These are phyloP conservation scores for Neopestalotiopsis clavispora DNA, from an alignment of 2,329 filamentous ascomycete species.

Conservation along the genomic window DNA sequence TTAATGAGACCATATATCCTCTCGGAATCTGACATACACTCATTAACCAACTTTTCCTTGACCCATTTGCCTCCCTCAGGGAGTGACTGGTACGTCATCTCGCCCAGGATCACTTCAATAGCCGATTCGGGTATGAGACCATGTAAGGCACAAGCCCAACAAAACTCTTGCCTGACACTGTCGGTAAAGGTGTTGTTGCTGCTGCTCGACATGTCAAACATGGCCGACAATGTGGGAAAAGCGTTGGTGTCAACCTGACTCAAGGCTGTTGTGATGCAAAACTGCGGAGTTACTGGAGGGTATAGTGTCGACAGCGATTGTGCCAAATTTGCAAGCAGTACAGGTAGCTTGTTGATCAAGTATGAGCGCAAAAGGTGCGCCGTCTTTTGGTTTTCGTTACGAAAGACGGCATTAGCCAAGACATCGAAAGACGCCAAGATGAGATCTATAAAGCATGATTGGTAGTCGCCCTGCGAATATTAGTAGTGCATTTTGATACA, in stretches of 20 bases:
- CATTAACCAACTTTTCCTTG: conserved; percentile 78
- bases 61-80: conserved; percentile 75
- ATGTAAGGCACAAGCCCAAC: conserved; percentile 89
- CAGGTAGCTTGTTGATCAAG: conserved; percentile 71
- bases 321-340: conserved; percentile 57
- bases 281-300: conserved; percentile 76
- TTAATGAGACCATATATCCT: conserved; percentile 77
- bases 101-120: conserved; percentile 80
- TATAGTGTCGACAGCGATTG: conserved; percentile 61
- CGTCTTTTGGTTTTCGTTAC: conserved; percentile 56
- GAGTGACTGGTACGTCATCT: conserved; percentile 80
- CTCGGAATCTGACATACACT: conserved; percentile 78
- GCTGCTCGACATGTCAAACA: conserved; percentile 64
- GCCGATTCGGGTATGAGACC: conserved; percentile 79
- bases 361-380: conserved; percentile 85
- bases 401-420: conserved; percentile 83
- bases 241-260: conserved; percentile 82
- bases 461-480: conserved; percentile 69
- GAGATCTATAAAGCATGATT: conserved; percentile 79
- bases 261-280: conserved; percentile 72
- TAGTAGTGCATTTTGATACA: conserved; percentile 26
- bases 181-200: conserved; percentile 62
- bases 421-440: conserved; percentile 90
- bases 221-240: conserved; percentile 64
- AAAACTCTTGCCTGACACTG: conserved; percentile 72